A percentile compares a stretch with the other conserved stretches of the same genome.
Conservation (phyloP, 768 basidiomycete genomes). For the Mycena rebaudengoi region DNA sequence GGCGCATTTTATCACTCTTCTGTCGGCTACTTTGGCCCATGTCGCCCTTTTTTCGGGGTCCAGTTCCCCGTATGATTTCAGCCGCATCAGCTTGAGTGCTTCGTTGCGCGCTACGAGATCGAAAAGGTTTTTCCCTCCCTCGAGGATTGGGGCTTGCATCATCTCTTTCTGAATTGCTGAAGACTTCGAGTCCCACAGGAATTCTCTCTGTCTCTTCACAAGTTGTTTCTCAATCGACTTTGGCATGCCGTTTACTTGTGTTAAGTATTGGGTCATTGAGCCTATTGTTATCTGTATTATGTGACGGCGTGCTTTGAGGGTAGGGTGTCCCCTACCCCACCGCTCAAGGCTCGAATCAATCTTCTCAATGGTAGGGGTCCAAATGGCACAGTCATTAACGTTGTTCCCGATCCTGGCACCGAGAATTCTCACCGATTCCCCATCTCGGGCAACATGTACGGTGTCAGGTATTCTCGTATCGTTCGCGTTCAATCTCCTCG, state of each 20-base stretch:
- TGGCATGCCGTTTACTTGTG: constrained; percentile 47
- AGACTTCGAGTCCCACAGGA: constrained; percentile 33
- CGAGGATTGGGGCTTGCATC: constrained; percentile 8
- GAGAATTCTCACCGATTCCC: constrained; percentile 35
- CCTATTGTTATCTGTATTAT: constrained; percentile 38
- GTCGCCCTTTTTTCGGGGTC: constrained; percentile 23
- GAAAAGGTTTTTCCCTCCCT: constrained; percentile 36
- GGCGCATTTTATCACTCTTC: constrained; percentile 13
- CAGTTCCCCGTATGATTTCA: constrained; percentile 34
- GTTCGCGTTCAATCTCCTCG: constrained; percentile 4
- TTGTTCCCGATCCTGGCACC: constrained; percentile 44
- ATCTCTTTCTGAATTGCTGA: constrained; percentile 28
- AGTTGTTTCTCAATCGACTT: constrained; percentile 29
- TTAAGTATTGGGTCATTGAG: constrained; percentile 46
- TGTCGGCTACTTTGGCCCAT: constrained; percentile 41
- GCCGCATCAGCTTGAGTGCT: constrained; percentile 33
- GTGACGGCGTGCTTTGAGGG: constrained; percentile 33
- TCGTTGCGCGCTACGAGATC: constrained; percentile 35
- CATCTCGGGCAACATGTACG: constrained; percentile 39
- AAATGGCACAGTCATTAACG: constrained; percentile 25
- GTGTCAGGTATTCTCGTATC: constrained; percentile 25
- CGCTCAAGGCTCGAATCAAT: too few relatives aligned
- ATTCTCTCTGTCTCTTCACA: constrained; percentile 29
- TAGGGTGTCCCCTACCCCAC: constrained; percentile 38
- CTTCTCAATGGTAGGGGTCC: constrained; percentile 37